Evolutionary conservation across 2,329 filamentous ascomycete species (phyloP), one percentile per base, ranked within the genome.

Genomic region (Tolypocladium pustulatum): DNA sequence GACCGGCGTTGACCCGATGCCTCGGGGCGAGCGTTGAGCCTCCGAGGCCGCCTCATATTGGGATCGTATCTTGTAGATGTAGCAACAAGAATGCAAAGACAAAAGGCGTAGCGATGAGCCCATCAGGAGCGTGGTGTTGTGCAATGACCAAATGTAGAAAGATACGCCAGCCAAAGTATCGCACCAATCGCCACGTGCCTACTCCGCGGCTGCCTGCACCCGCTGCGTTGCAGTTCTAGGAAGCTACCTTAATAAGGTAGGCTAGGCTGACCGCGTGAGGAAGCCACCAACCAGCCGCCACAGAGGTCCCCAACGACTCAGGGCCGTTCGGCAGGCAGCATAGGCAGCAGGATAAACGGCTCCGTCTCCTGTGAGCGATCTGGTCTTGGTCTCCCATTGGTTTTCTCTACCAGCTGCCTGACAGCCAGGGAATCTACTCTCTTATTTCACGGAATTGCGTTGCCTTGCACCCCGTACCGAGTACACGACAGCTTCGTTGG

Each of bases 251-350:
- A n/a, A n/a, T n/a, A n/a, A n/a, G n/a, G n/a, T n/a, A n/a, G n/a
- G n/a, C n/a, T n/a, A n/a, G n/a, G n/a, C 17, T 51, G 8, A n/a
- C 27, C 27, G 17, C 1, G n/a, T 30, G 46, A 10, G 25, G 46
- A 34, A 52, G 3, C 49, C 49, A 52, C 27, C 17, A 20, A 51
- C 46, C 27, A 51, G 17, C n/a, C n/a, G n/a, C n/a, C n/a, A n/a
- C n/a, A n/a, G n/a, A n/a, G n/a, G n/a, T n/a, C n/a, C n/a, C n/a
- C n/a, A n/a, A n/a, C n/a, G n/a, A n/a, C n/a, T n/a, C n/a, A n/a
- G n/a, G 32, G 34, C 37, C 9, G 27, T 22, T 38, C 30, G 38
- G 58, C 54, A 59, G 58, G 58, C 58, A 59, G 58, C 58, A 57
- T 59, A 49, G 27, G 25, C 20, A 7, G 7, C 17, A 20, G 36